Evolutionary conservation across 1,284 basidiomycete species (phyloP).

Genomic region (Malassezia nana): DNA sequence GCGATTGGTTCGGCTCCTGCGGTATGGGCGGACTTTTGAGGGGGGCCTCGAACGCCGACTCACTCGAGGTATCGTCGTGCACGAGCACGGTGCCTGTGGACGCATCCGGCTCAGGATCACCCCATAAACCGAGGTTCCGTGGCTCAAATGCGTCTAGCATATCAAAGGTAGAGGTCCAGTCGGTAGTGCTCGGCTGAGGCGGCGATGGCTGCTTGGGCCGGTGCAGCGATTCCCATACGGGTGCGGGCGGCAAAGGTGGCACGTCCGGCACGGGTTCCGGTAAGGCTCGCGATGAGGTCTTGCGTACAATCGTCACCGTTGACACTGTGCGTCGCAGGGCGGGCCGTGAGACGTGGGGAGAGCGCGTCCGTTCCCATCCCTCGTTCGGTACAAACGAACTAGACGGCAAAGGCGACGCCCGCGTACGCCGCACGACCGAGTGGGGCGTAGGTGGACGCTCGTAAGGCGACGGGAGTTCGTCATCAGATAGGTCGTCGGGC

Average conservation of each 20-base stretch:
- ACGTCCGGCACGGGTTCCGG: not conserved
- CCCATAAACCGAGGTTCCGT: not conserved
- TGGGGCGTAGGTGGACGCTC: conserved; percentile 1
- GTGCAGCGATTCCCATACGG: too few species aligned
- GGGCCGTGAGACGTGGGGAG: not conserved
- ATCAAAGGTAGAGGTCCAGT: conserved; percentile 11
- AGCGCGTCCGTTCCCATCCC: not conserved
- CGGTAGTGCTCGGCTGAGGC: not conserved
- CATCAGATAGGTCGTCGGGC: not conserved
- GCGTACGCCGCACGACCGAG: conserved; percentile 1
- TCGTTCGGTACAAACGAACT: not conserved
- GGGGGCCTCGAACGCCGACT: conserved; percentile 14
- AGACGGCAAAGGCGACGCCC: not conserved
- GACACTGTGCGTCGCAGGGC: conserved; percentile 12
- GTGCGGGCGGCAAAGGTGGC: not conserved
- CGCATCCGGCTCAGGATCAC: not conserved
- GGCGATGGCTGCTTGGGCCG: not conserved
- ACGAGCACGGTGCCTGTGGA: not conserved
- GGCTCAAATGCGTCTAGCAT: conserved; percentile 9
- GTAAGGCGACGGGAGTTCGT: not conserved
- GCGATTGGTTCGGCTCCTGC: not conserved
- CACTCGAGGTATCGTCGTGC: not conserved
- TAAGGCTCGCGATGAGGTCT: not conserved
- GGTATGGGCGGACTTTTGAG: not conserved
- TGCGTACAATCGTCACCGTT: conserved; percentile 15